phyloP scores from a whole-genome alignment of 495 filamentous ascomycete genomes.

The Neurospora sp. region DNA sequence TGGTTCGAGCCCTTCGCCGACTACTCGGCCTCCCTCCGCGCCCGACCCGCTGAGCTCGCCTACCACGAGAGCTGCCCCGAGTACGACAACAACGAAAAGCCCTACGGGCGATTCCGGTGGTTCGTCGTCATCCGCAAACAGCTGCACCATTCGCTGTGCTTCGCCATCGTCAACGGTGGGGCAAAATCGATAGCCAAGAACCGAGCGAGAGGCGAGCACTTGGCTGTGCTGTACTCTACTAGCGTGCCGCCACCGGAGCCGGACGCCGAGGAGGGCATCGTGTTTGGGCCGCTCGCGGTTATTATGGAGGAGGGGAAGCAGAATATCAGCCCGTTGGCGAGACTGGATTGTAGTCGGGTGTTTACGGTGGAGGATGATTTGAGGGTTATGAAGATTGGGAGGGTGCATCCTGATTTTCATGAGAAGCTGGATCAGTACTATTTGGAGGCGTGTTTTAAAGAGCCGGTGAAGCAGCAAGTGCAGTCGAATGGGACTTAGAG shows the following conservation, averaged over 20 bases:
- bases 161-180: slow-evolving; percentile 19
- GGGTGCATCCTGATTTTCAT: slow-evolving; percentile 17
- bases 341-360: slow-evolving; percentile 21
- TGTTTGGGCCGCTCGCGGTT: slow-evolving; percentile 14
- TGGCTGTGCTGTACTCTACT: slow-evolving; percentile 18
- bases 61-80: slow-evolving; percentile 6
- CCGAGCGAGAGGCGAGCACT: slow-evolving; percentile 9
- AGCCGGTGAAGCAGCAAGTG: not conserved
- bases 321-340: slow-evolving; percentile 21
- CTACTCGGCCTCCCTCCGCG: not conserved
- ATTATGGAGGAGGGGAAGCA: slow-evolving; percentile 21
- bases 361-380: slow-evolving; percentile 26
- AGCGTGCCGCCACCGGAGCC: slow-evolving; percentile 14
- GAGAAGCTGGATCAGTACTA: slow-evolving; percentile 18
- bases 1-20: slow-evolving; percentile 22
- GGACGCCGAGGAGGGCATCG: slow-evolving; percentile 15
- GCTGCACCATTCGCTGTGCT: slow-evolving; percentile 22
- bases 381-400: slow-evolving; percentile 21
- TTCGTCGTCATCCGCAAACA: slow-evolving; percentile 23
- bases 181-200: not conserved
- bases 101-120: slow-evolving; percentile 20
- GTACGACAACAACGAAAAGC: slow-evolving; percentile 10
- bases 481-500: not conserved
- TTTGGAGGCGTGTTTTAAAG: slow-evolving; percentile 7
- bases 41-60: slow-evolving; percentile 7